Evolutionary conservation across 495 filamentous ascomycete species (phyloP).

Genomic region (Clavariopsis aquatica): DNA sequence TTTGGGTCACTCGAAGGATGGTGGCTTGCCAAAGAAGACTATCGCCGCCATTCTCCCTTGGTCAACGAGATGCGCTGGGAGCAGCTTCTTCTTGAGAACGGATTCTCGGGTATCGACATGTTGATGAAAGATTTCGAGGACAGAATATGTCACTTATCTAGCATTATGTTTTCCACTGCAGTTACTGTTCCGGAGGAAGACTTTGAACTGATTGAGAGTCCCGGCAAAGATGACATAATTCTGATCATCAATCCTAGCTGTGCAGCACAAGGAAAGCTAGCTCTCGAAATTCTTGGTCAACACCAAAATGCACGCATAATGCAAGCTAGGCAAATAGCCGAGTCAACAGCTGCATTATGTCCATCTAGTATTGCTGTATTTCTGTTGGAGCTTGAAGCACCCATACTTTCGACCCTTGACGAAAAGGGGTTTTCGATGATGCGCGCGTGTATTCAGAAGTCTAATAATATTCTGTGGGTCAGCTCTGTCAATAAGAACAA

Average conservation of each 20-base stretch:
- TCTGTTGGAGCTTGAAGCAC: neutral
- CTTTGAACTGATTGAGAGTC: neutral
- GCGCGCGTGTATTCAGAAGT: neutral
- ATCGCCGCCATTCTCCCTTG: neutral
- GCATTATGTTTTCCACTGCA: neutral
- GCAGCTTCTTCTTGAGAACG: neutral
- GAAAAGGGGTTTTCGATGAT: neutral
- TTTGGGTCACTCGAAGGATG: slow-evolving; percentile 7
- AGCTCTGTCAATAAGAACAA: neutral
- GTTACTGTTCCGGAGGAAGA: neutral
- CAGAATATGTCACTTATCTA: neutral
- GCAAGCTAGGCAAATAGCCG: neutral
- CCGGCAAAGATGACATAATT: neutral
- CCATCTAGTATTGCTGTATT: neutral
- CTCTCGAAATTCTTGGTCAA: neutral
- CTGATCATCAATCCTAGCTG: neutral
- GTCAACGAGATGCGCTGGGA: neutral
- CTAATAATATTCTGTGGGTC: neutral
- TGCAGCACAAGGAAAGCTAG: neutral
- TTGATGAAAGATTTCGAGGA: neutral
- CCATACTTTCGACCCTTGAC: neutral
- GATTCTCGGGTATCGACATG: neutral
- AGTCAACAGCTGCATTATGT: neutral
- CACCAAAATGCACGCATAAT: neutral
- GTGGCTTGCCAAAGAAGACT: slow-evolving; percentile 2